phyloP scores from a whole-genome alignment of 768 basidiomycete genomes.

The Russula dissimulans region DNA sequence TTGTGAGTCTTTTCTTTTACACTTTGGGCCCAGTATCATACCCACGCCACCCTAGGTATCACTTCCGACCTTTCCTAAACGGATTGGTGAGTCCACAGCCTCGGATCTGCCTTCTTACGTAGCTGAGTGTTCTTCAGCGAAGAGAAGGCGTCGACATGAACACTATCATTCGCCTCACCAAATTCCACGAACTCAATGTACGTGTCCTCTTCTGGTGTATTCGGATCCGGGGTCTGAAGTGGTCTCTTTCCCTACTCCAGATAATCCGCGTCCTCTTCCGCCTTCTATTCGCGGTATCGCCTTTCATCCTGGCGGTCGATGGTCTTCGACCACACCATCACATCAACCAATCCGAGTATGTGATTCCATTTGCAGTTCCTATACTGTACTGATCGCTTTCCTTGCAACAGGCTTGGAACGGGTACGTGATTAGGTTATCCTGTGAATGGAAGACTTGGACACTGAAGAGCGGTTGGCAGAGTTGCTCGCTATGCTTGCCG shows the following conservation, averaged over 20 bases:
- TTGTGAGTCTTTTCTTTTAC: conserved; percentile 32
- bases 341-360: conserved; percentile 53
- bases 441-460: not conserved
- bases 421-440: not conserved
- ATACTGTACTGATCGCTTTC: not conserved
- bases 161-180: conserved; percentile 64
- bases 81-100: conserved; percentile 40
- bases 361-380: not conserved
- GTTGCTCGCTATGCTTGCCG: conserved; percentile 13
- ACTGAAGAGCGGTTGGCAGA: not conserved
- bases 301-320: conserved; percentile 59
- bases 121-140: conserved; percentile 32
- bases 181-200: conserved; percentile 78
- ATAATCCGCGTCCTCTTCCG: conserved; percentile 65
- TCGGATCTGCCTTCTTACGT: not conserved
- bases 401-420: not conserved
- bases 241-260: conserved; percentile 28
- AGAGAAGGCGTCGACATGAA: conserved; percentile 50
- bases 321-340: conserved; percentile 53
- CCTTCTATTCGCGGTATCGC: conserved; percentile 56
- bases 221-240: not conserved
- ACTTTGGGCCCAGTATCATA: not conserved
- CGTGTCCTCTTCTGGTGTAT: conserved; percentile 22
- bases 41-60: conserved; percentile 34
- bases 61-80: conserved; percentile 56